These are phyloP conservation scores for Blastosporella zonata DNA, from an alignment of 1,284 basidiomycete species.

Conservation along the genomic window DNA sequence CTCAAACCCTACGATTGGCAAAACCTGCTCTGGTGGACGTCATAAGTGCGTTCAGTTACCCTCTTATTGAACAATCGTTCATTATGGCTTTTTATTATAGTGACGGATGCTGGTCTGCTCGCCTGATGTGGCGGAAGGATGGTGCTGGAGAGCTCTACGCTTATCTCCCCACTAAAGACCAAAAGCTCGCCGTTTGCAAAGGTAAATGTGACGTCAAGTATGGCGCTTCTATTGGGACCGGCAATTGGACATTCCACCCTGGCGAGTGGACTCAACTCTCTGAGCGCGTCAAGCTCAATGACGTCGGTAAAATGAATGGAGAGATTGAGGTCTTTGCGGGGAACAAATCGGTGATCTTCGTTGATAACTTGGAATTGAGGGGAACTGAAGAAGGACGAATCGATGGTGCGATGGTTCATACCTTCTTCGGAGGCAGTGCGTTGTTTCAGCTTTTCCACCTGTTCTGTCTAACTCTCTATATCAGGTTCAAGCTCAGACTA, in stretches of 20 bases:
- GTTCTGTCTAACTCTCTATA: not conserved
- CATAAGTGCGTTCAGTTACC: constrained; percentile 21
- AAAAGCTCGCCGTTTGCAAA: constrained; percentile 25
- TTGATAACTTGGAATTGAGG: constrained; percentile 40
- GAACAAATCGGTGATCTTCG: constrained; percentile 44
- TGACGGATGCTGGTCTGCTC: constrained; percentile 41
- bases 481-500: constrained; percentile 11
- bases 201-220: constrained; percentile 49
- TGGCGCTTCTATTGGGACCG: constrained; percentile 58
- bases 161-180: constrained; percentile 46
- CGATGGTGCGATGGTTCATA: constrained; percentile 52
- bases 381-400: constrained; percentile 36
- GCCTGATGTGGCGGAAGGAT: constrained; percentile 45
- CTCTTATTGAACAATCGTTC: not conserved
- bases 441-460: not conserved
- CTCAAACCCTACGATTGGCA: constrained; percentile 1
- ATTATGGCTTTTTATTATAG: constrained; percentile 1
- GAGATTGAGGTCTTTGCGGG: constrained; percentile 48
- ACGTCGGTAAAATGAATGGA: constrained; percentile 45
- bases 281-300: constrained; percentile 54
- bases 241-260: constrained; percentile 51
- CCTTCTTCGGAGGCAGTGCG: constrained; percentile 50
- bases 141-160: constrained; percentile 50
- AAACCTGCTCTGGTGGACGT: constrained; percentile 41
- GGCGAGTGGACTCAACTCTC: constrained; percentile 54